Evolutionary conservation across 139 green algal genomes (phyloP).

Genomic region (Picochlorum costavermella): DNA sequence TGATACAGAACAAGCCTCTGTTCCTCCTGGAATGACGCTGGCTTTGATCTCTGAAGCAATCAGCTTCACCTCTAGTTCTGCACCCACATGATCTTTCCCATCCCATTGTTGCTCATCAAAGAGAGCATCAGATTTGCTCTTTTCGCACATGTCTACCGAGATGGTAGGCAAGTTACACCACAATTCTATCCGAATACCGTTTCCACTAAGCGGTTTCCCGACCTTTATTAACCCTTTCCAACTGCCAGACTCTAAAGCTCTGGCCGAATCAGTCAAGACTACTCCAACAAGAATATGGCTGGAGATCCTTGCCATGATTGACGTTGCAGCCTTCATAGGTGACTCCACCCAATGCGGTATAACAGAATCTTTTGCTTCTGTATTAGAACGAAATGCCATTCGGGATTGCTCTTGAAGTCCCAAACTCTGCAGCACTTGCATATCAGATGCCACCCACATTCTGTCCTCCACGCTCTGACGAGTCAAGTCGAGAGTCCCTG

Average conservation of each 20-base stretch:
- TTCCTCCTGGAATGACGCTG: too few relatives aligned
- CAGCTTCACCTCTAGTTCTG: too few relatives aligned
- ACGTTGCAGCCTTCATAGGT: slow-evolving; percentile 4
- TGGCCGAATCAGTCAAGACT: slow-evolving; percentile 4
- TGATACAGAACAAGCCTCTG: too few relatives aligned
- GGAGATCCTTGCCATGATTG: background rate
- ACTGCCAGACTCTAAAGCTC: background rate
- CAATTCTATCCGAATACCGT: background rate
- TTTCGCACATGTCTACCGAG: too few relatives aligned
- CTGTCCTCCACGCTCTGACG: slow-evolving; percentile 24
- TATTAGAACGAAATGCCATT: too few relatives aligned
- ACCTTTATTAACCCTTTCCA: background rate
- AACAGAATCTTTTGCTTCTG: background rate
- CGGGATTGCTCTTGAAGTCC: background rate
- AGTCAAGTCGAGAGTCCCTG: background rate
- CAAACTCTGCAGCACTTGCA: slow-evolving; percentile 12
- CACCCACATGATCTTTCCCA: too few relatives aligned
- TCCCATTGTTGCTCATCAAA: too few relatives aligned
- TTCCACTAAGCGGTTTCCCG: background rate
- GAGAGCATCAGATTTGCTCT: too few relatives aligned
- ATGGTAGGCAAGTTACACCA: background rate
- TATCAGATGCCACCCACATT: slow-evolving; percentile 31
- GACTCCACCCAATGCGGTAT: slow-evolving; percentile 7
- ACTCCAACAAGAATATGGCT: background rate
- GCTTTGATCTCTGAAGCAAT: too few relatives aligned